These are phyloP conservation scores for Teunomyces aglyptinius DNA, from an alignment of 805 yeast species.

Conservation along the genomic window DNA sequence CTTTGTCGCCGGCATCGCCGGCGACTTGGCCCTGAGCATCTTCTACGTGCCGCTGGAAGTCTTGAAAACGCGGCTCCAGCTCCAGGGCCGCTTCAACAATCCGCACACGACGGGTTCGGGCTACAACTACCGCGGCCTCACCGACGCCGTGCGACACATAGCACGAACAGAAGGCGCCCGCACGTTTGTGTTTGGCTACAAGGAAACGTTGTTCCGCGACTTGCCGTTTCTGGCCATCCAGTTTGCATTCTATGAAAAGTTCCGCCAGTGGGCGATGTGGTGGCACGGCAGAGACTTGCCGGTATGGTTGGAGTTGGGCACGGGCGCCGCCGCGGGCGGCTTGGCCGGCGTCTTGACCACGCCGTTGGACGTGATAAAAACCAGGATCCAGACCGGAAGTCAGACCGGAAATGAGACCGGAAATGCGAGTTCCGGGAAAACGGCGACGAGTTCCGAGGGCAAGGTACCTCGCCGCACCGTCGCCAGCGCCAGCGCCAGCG, in stretches of 20 bases:
- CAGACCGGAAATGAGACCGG: neutral
- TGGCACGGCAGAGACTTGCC: slow-evolving; percentile 47
- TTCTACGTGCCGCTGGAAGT: slow-evolving; percentile 96
- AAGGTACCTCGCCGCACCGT: slow-evolving; percentile 6
- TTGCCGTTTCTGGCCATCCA: slow-evolving; percentile 95
- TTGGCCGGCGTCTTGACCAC: slow-evolving; percentile 86
- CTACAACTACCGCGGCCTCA: slow-evolving; percentile 77
- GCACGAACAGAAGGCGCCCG: slow-evolving; percentile 65
- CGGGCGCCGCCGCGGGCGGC: slow-evolving; percentile 97
- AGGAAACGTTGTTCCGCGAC: slow-evolving; percentile 89
- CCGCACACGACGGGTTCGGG: slow-evolving; percentile 70
- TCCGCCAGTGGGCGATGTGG: slow-evolving; percentile 58
- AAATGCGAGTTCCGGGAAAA: neutral
- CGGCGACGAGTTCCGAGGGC: neutral
- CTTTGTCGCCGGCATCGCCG: slow-evolving; percentile 84
- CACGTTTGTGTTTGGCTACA: slow-evolving; percentile 86
- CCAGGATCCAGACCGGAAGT: slow-evolving; percentile 75
- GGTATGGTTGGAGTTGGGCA: slow-evolving; percentile 61
- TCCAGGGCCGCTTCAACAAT: slow-evolving; percentile 87
- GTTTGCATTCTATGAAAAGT: slow-evolving; percentile 90
- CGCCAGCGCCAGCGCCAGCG: slow-evolving; percentile 6
- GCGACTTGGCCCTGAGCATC: slow-evolving; percentile 85
- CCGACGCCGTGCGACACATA: slow-evolving; percentile 68
- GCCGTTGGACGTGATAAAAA: slow-evolving; percentile 88
- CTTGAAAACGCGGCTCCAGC: slow-evolving; percentile 84